A percentile compares a stretch with the other conserved stretches of the same genome.
phyloP scores from a whole-genome alignment of 306 rosid species.

The Spatholobus suberectus region DNA sequence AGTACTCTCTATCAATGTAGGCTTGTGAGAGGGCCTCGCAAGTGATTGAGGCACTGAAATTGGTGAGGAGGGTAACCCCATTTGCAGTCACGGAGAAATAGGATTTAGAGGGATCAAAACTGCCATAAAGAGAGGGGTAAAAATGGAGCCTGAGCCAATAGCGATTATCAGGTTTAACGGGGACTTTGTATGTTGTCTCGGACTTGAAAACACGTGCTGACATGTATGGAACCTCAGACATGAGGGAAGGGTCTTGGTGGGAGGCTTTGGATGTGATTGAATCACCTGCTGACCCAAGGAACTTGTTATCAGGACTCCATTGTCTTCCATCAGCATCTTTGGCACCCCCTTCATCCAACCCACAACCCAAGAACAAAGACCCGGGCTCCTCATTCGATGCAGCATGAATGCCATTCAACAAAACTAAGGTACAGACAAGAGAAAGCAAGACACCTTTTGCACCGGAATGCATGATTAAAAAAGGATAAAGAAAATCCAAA shows the following conservation, averaged over 20 bases:
- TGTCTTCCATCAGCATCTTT: constrained; percentile 52
- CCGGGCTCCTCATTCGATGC: constrained; percentile 22
- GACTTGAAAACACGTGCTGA: constrained; percentile 55
- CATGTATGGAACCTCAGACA: constrained; percentile 60
- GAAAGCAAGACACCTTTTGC: constrained; percentile 23
- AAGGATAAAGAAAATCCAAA: not conserved
- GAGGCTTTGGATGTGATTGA: constrained; percentile 50
- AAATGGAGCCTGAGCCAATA: constrained; percentile 66
- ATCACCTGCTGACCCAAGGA: not conserved
- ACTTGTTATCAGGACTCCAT: constrained; percentile 57
- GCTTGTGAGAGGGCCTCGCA: constrained; percentile 62
- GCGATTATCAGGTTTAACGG: constrained; percentile 42
- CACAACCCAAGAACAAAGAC: constrained; percentile 53
- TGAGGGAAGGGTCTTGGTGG: constrained; percentile 58
- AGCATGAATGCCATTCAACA: constrained; percentile 40
- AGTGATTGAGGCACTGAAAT: constrained; percentile 55
- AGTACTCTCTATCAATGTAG: constrained; percentile 59
- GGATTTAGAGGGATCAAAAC: constrained; percentile 33
- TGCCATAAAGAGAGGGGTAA: constrained; percentile 52
- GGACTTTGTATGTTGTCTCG: constrained; percentile 50
- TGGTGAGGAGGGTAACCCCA: constrained; percentile 51
- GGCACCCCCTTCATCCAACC: constrained; percentile 38
- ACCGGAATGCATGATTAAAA: constrained; percentile 25
- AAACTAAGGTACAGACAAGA: constrained; percentile 24
- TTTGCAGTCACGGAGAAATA: constrained; percentile 58